Evolutionary conservation across 345 rosid species (phyloP).

Genomic region (Ailanthus altissimus): DNA sequence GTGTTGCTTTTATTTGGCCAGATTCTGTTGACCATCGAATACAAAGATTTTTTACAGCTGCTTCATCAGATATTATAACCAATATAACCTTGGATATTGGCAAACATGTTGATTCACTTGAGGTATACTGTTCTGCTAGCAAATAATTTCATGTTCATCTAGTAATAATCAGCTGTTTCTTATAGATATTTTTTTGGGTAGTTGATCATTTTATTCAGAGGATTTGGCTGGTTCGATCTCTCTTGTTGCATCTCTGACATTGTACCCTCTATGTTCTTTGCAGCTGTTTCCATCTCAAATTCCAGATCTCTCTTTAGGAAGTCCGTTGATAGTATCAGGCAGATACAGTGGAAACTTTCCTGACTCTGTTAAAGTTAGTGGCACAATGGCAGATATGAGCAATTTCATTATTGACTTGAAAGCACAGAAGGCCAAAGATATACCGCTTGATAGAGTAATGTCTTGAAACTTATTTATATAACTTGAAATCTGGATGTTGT

Average conservation of each 20-base stretch:
- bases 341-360: constrained; percentile 71
- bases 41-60: constrained; percentile 53
- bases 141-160: neutral
- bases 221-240: neutral
- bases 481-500: neutral
- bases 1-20: constrained; percentile 38
- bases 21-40: constrained; percentile 61
- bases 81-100: constrained; percentile 48
- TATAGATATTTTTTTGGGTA: neutral
- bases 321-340: constrained; percentile 67
- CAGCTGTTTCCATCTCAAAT: constrained; percentile 57
- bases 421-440: constrained; percentile 58
- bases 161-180: neutral
- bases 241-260: constrained; percentile 11
- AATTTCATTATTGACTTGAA: constrained; percentile 52
- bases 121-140: constrained; percentile 59
- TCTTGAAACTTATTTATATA: neutral
- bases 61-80: constrained; percentile 59
- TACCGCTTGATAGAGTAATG: constrained; percentile 62
- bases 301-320: constrained; percentile 69
- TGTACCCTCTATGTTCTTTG: constrained; percentile 30
- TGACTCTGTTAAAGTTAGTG: constrained; percentile 54
- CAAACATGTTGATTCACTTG: constrained; percentile 60
- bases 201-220: neutral
- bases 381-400: constrained; percentile 61